These are phyloP conservation scores for Helichrysum umbraculigerum DNA, from an alignment of 129 eudicot genomes.

Conservation along the genomic window DNA sequence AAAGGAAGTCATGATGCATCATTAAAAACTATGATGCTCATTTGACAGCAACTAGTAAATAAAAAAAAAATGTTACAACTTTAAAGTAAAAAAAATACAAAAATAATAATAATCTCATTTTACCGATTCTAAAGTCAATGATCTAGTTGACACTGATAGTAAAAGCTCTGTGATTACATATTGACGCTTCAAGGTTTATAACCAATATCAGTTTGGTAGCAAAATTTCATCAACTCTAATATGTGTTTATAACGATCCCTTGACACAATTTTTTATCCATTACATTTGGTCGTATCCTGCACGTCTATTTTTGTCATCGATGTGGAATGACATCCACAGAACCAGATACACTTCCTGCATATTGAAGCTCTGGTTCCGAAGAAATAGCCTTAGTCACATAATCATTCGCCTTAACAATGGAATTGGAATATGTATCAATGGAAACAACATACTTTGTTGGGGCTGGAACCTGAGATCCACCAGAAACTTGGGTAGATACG, in stretches of 20 bases:
- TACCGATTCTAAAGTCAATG: background rate
- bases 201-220: background rate
- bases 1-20: too few relatives aligned
- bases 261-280: background rate
- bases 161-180: background rate
- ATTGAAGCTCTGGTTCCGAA: background rate
- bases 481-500: background rate
- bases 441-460: slow-evolving; percentile 12
- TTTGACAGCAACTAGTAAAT: background rate
- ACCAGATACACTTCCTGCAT: too few relatives aligned
- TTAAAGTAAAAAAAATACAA: too few relatives aligned
- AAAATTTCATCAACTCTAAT: background rate
- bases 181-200: background rate
- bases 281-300: background rate
- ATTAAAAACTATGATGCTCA: background rate
- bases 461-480: slow-evolving; percentile 18
- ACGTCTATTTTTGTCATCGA: too few relatives aligned
- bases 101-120: too few relatives aligned
- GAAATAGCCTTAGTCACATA: slow-evolving; percentile 11
- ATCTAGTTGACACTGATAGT: background rate
- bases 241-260: background rate
- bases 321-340: too few relatives aligned
- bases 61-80: too few relatives aligned
- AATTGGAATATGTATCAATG: slow-evolving; percentile 12
- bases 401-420: slow-evolving; percentile 9